A percentile compares a stretch with the other conserved stretches of the same genome.
phyloP scores from a whole-genome alignment of 2,329 filamentous ascomycete genomes.

The Cladosporium velox region DNA sequence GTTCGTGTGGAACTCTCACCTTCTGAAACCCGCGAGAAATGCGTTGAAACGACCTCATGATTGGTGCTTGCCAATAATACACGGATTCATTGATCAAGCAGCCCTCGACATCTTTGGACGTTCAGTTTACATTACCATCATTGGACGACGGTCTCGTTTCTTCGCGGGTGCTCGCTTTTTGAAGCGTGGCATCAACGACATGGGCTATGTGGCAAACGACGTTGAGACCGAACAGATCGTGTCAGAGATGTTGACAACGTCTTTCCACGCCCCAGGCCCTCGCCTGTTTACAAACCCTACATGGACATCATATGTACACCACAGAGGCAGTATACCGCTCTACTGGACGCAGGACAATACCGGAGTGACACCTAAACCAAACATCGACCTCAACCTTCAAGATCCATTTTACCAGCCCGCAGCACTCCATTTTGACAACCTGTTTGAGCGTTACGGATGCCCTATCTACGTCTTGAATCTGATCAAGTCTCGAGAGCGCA shows the following conservation, averaged over 20 bases:
- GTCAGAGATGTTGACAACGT: constrained; percentile 89
- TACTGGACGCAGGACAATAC: constrained; percentile 98
- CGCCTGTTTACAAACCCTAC: constrained; percentile 83
- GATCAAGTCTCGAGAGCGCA: constrained; percentile 81
- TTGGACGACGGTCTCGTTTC: constrained; percentile 85
- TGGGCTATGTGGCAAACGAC: constrained; percentile 96
- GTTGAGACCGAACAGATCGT: constrained; percentile 99
- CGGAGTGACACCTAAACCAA: constrained; percentile 92
- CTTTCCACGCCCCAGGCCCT: constrained; percentile 88
- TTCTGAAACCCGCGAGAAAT: constrained; percentile 72
- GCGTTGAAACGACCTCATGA: constrained; percentile 81
- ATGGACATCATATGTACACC: constrained; percentile 95
- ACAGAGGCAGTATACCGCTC: constrained; percentile 92
- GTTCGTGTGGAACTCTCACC: constrained; percentile 97
- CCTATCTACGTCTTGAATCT: constrained; percentile 91
- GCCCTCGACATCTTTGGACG: constrained; percentile 75
- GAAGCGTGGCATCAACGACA: constrained; percentile 90
- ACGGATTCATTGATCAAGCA: constrained; percentile 93
- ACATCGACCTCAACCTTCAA: constrained; percentile 91
- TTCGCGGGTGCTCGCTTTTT: constrained; percentile 94
- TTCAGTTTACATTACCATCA: constrained; percentile 87
- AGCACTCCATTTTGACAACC: constrained; percentile 89
- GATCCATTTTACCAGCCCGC: constrained; percentile 95
- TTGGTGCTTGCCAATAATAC: constrained; percentile 94
- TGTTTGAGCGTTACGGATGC: constrained; percentile 90